These are phyloP conservation scores for Escovopsis sp. DNA, from an alignment of 2,329 filamentous ascomycete species.

Conservation along the genomic window DNA sequence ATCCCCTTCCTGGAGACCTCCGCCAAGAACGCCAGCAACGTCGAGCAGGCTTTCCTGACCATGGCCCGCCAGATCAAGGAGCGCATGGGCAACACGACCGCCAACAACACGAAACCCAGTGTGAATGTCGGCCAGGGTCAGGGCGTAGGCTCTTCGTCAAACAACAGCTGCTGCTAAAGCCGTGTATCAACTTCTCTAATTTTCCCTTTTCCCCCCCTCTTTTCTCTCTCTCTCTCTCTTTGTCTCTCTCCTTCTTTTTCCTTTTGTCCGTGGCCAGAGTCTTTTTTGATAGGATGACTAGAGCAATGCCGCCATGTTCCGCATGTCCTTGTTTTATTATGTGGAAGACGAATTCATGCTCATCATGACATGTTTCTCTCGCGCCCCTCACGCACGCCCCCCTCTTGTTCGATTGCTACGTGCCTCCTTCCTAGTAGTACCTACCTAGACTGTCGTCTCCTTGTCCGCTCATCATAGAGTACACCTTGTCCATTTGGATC, in stretches of 20 bases:
- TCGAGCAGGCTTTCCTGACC: conserved; percentile 98
- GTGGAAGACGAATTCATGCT: conserved; percentile 16
- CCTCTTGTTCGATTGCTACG: no score
- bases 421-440: conserved; percentile 11
- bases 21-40: conserved; percentile 98
- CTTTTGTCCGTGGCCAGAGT: conserved; percentile 5
- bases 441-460: conserved; percentile 8
- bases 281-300: conserved; percentile 5
- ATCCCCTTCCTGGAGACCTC: conserved; percentile 99
- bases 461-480: conserved; percentile 23
- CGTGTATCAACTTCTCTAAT: conserved; percentile 3
- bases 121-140: conserved; percentile 92
- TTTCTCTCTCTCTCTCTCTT: conserved; percentile 2
- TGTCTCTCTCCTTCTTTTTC: conserved; percentile 4
- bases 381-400: no score
- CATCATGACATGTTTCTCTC: no score
- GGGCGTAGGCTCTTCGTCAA: conserved; percentile 76
- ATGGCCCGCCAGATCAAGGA: conserved; percentile 99
- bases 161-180: conserved; percentile 80
- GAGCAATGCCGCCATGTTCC: conserved; percentile 8
- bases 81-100: conserved; percentile 91
- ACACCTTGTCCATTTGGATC: conserved; percentile 20
- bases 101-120: conserved; percentile 95
- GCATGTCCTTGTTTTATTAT: conserved; percentile 1
- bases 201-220: conserved; percentile 3